A percentile compares a stretch with the other conserved stretches of the same genome.
These are phyloP conservation scores for Cryptococcus amylolentus DNA, from an alignment of 1,284 basidiomycete genomes.

Conservation along the genomic window DNA sequence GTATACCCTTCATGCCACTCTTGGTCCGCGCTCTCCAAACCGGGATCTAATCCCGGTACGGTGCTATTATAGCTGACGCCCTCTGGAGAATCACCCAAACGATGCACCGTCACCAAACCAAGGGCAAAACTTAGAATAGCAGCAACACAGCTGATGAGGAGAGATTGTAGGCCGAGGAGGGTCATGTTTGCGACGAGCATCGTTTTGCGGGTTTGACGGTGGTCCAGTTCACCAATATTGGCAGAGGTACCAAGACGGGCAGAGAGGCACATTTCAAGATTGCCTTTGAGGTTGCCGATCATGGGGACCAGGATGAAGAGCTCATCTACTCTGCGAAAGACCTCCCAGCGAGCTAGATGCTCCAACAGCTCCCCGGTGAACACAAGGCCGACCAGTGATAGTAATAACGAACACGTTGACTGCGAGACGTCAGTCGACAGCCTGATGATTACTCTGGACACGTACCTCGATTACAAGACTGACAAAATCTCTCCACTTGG, in stretches of 20 bases:
- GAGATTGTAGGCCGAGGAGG: conserved; percentile 87
- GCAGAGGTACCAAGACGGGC: conserved; percentile 49
- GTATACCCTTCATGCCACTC: conserved; percentile 49
- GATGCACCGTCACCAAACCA: conserved; percentile 61
- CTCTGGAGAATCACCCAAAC: conserved; percentile 36
- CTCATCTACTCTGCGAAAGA: conserved; percentile 86
- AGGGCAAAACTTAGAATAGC: conserved; percentile 74
- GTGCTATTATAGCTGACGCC: conserved; percentile 6
- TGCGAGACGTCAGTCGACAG: conserved; percentile 17
- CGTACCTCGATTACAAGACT: conserved; percentile 20
- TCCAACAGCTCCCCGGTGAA: conserved; percentile 87
- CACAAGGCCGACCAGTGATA: conserved; percentile 57
- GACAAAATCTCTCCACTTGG: conserved; percentile 27
- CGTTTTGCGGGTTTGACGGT: conserved; percentile 60
- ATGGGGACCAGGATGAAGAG: conserved; percentile 96
- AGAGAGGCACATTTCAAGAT: conserved; percentile 61
- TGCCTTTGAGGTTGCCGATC: conserved; percentile 90
- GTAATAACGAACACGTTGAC: conserved; percentile 51
- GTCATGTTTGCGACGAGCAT: conserved; percentile 80
- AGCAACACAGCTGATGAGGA: conserved; percentile 82
- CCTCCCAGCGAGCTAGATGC: conserved; percentile 81
- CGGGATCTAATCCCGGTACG: conserved; percentile 15
- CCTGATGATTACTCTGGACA: not conserved
- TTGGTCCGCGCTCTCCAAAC: conserved; percentile 27
- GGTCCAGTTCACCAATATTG: conserved; percentile 83